Base-by-base conservation (phyloP, 768 basidiomycete species). In the Mycena filopes region DNA sequence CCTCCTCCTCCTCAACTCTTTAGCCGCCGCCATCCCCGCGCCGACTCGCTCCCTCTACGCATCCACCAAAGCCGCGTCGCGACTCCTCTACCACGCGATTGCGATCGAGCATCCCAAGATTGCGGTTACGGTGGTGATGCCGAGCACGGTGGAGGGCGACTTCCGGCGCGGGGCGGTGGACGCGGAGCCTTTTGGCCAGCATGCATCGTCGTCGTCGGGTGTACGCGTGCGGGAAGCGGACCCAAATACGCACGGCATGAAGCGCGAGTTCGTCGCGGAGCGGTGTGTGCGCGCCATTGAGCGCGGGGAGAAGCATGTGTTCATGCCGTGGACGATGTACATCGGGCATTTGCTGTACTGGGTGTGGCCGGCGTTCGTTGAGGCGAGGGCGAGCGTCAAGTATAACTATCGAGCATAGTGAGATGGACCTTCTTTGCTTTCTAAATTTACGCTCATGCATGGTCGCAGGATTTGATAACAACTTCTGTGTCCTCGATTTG, bases 41-140 rank as follows among this genome's bases (percentile, higher is more conserved):
- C 96, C 96, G 1, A 95, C 93, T 1, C 89, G 96, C 9, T 80
- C 93, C 1, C 78, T 98, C 38, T 98, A 98, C 73, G 88, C 85
- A 0, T 87, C 94, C 4, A 93, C 91, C 12, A 98, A 98, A 75
- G 83, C 90, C 3, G 92, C 95, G 0, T 88, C 91, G 1, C 84
- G 93, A 29, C 67, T 90, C 7, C 87, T 96, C 60, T 95, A 89
- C 75, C 92, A 93, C 75, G 83, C 90, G 0, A 86, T 95, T 33
- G 80, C 93, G 5, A 91, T 94, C 63, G 94, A 95, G 69, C 90
- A 95, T 66, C 91, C 92, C 8, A 72, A 76, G 3, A 86, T 96
- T 68, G 48, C 77, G 0, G 94, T 94, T 75, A 82, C 88, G 0
- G 80, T 81, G 60, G 70, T 91, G 70, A 74, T 93, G 3, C 92